Evolutionary conservation across 768 basidiomycete species (phyloP), one percentile per base, ranked within the genome.

Genomic region (Chalciporus chontae): DNA sequence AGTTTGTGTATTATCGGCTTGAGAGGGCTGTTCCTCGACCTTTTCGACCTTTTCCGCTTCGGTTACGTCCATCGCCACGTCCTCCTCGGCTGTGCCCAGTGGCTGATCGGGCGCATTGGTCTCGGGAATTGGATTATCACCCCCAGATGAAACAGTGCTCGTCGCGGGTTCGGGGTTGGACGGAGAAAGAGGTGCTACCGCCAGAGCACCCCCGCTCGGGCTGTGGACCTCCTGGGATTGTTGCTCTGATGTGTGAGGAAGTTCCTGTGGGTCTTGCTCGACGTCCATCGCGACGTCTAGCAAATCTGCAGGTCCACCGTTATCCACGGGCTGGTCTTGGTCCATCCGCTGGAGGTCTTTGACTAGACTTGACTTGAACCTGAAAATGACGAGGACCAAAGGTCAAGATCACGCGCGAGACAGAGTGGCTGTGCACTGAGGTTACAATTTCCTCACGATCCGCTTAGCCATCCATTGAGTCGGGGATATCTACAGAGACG

Each of bases 371-470:
- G 39, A 50, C 54, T 54, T 50, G 54, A 63, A 54, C 40, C 45
- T 52, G 56, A 63, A 61, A 60, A 58, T 64, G 62, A 65, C 62
- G 58, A 55, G 39, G 49, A 42, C 58, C 45, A 31, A 45, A 13
- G 37, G 47, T 60, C 59, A n/a, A n/a, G 61, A 62, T 63, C 59
- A 60, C 62, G 40, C 49, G 48, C 29, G 42, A 31, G 43, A 43
- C 5, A 10, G 24, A 14, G 59, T 65, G 62, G 62, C 62, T 56
- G 62, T 63, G n/a, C n/a, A n/a, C n/a, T n/a, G n/a, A n/a, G n/a
- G n/a, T n/a, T n/a, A n/a, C n/a, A n/a, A n/a, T n/a, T n/a, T n/a
- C n/a, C n/a, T n/a, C n/a, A n/a, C n/a, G n/a, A n/a, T n/a, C n/a
- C n/a, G n/a, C n/a, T n/a, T n/a, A n/a, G n/a, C n/a, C n/a, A n/a